phyloP scores from a whole-genome alignment of 2,329 filamentous ascomycete genomes.

The Trichoderma oligosporum region DNA sequence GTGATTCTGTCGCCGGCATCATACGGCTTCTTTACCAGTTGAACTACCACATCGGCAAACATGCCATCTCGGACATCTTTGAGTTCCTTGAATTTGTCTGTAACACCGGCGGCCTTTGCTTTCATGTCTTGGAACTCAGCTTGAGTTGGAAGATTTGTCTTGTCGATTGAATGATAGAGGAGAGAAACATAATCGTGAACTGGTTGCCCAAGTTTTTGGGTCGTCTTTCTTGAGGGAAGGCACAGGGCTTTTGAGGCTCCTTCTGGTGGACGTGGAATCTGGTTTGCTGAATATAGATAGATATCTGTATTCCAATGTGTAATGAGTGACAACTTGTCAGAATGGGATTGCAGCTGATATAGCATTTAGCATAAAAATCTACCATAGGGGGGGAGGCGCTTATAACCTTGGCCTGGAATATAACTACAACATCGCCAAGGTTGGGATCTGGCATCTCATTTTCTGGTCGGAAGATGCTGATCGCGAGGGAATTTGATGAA shows the following conservation, averaged over 20 bases:
- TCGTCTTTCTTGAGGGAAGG: conserved; percentile 22
- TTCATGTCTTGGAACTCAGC: conserved; percentile 41
- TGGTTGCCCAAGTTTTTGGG: conserved; percentile 22
- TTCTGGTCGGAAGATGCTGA: conserved; percentile 59
- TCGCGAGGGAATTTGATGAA: conserved; percentile 35
- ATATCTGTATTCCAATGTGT: conserved; percentile 42
- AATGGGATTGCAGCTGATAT: conserved; percentile 9
- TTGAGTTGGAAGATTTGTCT: conserved; percentile 40
- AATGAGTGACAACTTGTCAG: conserved; percentile 39
- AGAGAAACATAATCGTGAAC: conserved; percentile 46
- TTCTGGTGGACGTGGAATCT: conserved; percentile 34
- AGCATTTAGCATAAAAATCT: background rate
- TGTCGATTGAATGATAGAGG: conserved; percentile 45
- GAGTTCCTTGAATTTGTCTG: conserved; percentile 60
- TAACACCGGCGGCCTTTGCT: conserved; percentile 41
- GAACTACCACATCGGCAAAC: conserved; percentile 68
- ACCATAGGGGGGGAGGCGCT: background rate
- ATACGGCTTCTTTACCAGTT: conserved; percentile 58
- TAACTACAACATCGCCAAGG: conserved; percentile 37
- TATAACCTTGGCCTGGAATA: conserved; percentile 55
- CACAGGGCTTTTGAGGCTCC: conserved; percentile 35
- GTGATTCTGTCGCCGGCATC: conserved; percentile 47
- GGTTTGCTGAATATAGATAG: conserved; percentile 39
- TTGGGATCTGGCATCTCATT: conserved; percentile 46
- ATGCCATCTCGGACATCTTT: conserved; percentile 53